A percentile compares a stretch with the other conserved stretches of the same genome.
Conservation (phyloP, 306 rosid species). For the Trifolium dubium region DNA sequence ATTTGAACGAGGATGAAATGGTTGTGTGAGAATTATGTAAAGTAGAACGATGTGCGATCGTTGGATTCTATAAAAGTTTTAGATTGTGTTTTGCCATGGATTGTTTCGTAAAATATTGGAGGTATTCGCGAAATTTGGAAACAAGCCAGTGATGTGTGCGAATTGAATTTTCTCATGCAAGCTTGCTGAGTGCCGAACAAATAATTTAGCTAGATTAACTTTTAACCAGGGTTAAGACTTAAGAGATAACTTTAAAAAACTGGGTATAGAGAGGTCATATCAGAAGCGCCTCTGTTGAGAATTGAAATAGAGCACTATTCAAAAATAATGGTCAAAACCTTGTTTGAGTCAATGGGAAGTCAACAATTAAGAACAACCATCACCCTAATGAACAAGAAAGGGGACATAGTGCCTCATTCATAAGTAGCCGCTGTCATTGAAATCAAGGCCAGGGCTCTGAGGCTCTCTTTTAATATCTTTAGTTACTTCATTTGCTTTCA, state of each 20-base stretch:
- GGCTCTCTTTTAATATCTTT: conserved; percentile 10
- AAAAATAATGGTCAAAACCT: not conserved
- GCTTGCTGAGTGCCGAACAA: not conserved
- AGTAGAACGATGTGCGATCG: not conserved
- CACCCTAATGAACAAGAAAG: not conserved
- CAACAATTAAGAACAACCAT: conserved; percentile 7
- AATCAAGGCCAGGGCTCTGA: not conserved
- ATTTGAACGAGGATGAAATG: not conserved
- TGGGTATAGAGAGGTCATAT: not conserved
- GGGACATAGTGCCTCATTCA: not conserved
- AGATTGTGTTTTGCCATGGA: not conserved
- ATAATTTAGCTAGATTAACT: not conserved
- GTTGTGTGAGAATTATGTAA: not conserved
- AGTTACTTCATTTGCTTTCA: not conserved
- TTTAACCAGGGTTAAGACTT: conserved; percentile 1
- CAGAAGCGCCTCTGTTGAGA: conserved; percentile 12
- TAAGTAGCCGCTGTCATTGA: not conserved
- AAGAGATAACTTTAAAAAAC: conserved; percentile 16
- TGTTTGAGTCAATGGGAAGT: conserved; percentile 20
- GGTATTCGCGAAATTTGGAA: not conserved
- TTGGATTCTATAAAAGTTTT: not conserved
- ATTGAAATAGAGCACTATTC: conserved; percentile 25
- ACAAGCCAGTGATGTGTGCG: not conserved
- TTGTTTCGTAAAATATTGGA: not conserved
- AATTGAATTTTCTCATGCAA: conserved; percentile 6